phyloP scores from a whole-genome alignment of 2,329 filamentous ascomycete species.

The Calonectria honghensis region DNA sequence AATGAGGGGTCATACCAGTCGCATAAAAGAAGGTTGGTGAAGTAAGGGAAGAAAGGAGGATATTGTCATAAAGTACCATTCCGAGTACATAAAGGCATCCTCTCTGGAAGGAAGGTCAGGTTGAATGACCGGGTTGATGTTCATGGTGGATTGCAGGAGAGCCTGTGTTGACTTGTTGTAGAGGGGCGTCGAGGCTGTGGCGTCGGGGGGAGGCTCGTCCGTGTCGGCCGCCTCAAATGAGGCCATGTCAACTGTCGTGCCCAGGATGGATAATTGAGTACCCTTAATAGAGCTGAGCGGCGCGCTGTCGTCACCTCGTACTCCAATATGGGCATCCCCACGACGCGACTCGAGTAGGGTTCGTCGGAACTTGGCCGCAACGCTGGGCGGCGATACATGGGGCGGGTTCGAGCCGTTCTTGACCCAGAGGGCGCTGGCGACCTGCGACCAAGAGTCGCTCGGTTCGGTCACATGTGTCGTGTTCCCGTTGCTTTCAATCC shows the following conservation, averaged over 20 bases:
- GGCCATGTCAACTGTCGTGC: slow-evolving; percentile 86
- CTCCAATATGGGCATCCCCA: slow-evolving; percentile 80
- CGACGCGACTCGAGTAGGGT: slow-evolving; percentile 64
- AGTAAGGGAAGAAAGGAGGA: slow-evolving; percentile 84
- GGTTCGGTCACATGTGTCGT: slow-evolving; percentile 48
- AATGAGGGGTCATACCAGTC: slow-evolving; percentile 70
- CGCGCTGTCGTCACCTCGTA: slow-evolving; percentile 77
- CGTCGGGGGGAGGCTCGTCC: slow-evolving; percentile 71
- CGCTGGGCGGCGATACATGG: slow-evolving; percentile 40
- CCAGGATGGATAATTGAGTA: slow-evolving; percentile 85
- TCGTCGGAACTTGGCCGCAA: slow-evolving; percentile 57
- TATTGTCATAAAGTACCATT: slow-evolving; percentile 85
- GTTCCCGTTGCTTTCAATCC: slow-evolving; percentile 53
- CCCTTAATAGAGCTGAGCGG: slow-evolving; percentile 84
- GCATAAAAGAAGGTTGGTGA: slow-evolving; percentile 84
- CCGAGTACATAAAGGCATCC: slow-evolving; percentile 80
- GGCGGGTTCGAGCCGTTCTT: slow-evolving; percentile 54
- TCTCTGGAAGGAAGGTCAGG: slow-evolving; percentile 78
- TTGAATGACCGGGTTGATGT: slow-evolving; percentile 73
- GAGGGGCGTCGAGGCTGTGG: slow-evolving; percentile 64
- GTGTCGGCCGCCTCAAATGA: slow-evolving; percentile 81
- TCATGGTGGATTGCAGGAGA: slow-evolving; percentile 79
- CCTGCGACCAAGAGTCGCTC: slow-evolving; percentile 58
- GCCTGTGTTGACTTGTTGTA: slow-evolving; percentile 85
- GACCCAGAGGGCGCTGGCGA: slow-evolving; percentile 59